Conservation (phyloP, 768 basidiomycete species). For the Rhodosporidiobolus sp. region DNA sequence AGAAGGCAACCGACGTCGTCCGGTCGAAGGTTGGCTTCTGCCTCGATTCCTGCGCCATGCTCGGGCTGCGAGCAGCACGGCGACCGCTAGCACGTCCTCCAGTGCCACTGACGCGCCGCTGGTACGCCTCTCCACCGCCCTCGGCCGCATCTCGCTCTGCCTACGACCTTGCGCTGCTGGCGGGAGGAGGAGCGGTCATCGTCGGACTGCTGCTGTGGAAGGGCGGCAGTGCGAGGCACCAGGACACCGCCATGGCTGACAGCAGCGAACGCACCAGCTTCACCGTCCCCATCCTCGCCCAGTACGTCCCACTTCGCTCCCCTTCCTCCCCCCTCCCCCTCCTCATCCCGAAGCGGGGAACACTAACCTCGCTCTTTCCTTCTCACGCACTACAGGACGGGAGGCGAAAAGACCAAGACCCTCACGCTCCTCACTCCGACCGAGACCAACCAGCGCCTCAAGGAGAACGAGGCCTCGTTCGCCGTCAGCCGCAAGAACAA, state of each 20-base stretch:
- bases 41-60: not conserved
- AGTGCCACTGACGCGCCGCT: not conserved
- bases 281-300: conserved; percentile 35
- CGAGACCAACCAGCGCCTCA: conserved; percentile 35
- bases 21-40: not conserved
- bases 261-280: conserved; percentile 10
- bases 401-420: conserved; percentile 32
- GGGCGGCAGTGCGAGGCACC: not conserved
- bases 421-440: conserved; percentile 25
- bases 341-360: not conserved
- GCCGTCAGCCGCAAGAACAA: conserved; percentile 38
- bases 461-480: conserved; percentile 41
- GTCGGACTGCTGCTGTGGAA: conserved; percentile 26
- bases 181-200: conserved; percentile 11
- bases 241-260: not conserved
- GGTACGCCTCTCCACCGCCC: not conserved
- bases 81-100: not conserved
- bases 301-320: conserved; percentile 34
- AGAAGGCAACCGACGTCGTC: too few species aligned
- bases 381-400: conserved; percentile 16
- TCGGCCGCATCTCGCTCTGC: not conserved
- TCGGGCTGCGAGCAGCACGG: too few species aligned
- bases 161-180: conserved; percentile 29
- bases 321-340: not conserved
- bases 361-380: not conserved